Conservation (phyloP, 345 rosid species). For the Eucalyptus microcorys region DNA sequence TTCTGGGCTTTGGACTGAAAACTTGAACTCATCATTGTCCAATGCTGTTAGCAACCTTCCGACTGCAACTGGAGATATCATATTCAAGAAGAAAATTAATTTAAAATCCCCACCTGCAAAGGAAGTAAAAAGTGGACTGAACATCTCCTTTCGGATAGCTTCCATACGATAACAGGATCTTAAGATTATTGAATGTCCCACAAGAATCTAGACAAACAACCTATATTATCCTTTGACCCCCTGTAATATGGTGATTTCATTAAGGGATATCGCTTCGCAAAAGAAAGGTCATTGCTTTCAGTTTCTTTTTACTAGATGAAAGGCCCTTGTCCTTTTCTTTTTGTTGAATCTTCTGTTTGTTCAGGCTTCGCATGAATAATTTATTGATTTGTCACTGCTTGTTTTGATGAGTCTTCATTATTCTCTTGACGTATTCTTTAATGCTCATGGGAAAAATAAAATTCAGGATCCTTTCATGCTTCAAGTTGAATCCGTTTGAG, state of each 20-base stretch:
- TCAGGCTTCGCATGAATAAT: background rate
- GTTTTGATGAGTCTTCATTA: background rate
- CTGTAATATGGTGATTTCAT: background rate
- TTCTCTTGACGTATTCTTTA: background rate
- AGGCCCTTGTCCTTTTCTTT: background rate
- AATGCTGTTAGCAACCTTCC: background rate
- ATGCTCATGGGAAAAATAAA: background rate
- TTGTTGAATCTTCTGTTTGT: background rate
- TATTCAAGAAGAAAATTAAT: background rate
- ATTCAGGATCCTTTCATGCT: slow-evolving; percentile 87
- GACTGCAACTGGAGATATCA: background rate
- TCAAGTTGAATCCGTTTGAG: slow-evolving; percentile 95
- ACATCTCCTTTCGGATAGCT: background rate
- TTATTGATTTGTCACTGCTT: background rate
- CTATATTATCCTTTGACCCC: background rate
- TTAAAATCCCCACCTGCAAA: background rate
- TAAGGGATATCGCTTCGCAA: background rate
- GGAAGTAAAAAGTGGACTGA: background rate
- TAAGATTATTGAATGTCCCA: background rate
- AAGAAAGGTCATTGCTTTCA: background rate
- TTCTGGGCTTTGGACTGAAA: background rate
- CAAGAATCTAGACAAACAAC: background rate
- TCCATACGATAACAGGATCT: background rate
- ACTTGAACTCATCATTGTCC: background rate
- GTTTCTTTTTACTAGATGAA: background rate